Evolutionary conservation across 495 filamentous ascomycete species (phyloP), one percentile per base, ranked within the genome.

Genomic region (Pyrenopolyporus hunteri): DNA sequence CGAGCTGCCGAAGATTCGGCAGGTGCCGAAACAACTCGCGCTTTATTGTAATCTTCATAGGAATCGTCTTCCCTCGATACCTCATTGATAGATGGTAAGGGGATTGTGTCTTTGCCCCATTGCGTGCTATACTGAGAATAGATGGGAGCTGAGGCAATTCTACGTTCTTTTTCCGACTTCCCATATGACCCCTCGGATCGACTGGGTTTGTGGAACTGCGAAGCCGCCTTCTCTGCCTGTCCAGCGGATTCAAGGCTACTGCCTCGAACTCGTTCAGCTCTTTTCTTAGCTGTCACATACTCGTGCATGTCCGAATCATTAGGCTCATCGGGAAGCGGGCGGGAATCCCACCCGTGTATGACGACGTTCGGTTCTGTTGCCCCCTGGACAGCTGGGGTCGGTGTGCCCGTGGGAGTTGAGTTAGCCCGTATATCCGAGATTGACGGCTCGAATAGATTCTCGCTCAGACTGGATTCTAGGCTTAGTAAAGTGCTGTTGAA

Each of bases 401-500:
- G 58, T 13, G 53, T 55, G 17, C 14, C 23, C 19, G 25, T 13
- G 8, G 4, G 16, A 16, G 25, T 13, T n/a, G 50, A 23, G 13
- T 35, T 32, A 31, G 1, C 28, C 11, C 20, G 26, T 7, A 33
- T 36, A 14, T 50, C 59, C 13, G 47, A 29, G 20, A 32, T 9
- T 29, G 61, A 40, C 1, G 55, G 56, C 6, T 45, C 33, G 10
- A 57, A 22, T 6, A 46, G 36, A 11, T 42, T 47, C 25, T 64
- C 60, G 7, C 44, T 57, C 0, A 59, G 50, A 35, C 53, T 59
- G 1, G 74, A 57, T 14, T 56, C 78, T 5, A 57, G 83, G 1
- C 81, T 76, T 0, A 88, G 67, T 0, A 87, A 86, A 28, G 83
- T 86, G 19, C 86, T 83, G 62, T 90, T 91, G 74, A 97, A 97